phyloP scores from a whole-genome alignment of 805 yeast species.

The Candida verbasci region DNA sequence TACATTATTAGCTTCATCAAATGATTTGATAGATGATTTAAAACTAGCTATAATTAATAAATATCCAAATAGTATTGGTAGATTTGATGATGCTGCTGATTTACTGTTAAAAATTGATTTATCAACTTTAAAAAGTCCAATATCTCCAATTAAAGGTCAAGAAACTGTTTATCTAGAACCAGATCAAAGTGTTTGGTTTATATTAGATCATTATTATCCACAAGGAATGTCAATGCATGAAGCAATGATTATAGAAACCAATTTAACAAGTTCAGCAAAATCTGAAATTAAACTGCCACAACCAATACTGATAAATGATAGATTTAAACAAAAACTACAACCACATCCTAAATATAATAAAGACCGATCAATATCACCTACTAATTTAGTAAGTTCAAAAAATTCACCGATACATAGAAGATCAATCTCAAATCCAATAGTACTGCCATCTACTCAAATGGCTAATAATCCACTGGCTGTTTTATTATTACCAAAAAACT shows the following conservation, averaged over 20 bases:
- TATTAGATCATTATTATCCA: conserved; percentile 59
- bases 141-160: conserved; percentile 3
- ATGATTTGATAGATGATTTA: conserved; percentile 77
- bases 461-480: conserved; percentile 39
- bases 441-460: conserved; percentile 11
- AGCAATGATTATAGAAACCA: conserved; percentile 55
- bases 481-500: conserved; percentile 46
- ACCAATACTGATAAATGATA: no score
- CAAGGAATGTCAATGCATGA: conserved; percentile 65
- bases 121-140: conserved; percentile 2
- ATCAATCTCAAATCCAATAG: conserved; percentile 28
- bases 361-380: conserved; percentile 26
- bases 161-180: conserved; percentile 42
- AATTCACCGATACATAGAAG: conserved; percentile 19
- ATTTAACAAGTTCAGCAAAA: no score
- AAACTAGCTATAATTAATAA: conserved; percentile 60
- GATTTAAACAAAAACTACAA: neutral
- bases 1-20: conserved; percentile 54
- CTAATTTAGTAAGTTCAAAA: conserved; percentile 7
- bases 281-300: neutral
- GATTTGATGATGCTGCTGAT: conserved; percentile 67
- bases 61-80: conserved; percentile 63
- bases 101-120: conserved; percentile 33
- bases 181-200: conserved; percentile 53
- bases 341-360: neutral